These are phyloP conservation scores for Ichthyophthirius multifiliis DNA, from an alignment of 169 alveolate species.

Conservation along the genomic window DNA sequence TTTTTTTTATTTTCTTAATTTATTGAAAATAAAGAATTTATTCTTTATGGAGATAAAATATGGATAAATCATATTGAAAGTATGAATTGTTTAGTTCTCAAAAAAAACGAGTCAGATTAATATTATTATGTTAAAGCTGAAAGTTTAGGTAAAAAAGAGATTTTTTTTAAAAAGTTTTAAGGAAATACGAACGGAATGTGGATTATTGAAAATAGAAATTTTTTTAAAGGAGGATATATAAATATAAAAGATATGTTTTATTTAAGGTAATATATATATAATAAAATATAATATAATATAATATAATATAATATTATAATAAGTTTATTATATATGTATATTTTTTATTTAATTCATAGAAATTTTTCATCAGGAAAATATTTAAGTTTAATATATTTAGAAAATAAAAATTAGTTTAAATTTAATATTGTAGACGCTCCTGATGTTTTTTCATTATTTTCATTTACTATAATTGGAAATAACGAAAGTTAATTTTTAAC, in stretches of 20 bases:
- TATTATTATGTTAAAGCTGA: not conserved
- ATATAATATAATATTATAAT: not conserved
- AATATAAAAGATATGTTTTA: not conserved
- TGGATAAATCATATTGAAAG: slow-evolving; percentile 10
- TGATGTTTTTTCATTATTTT: not conserved
- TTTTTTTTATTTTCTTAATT: not conserved
- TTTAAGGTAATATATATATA: not conserved
- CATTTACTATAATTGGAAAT: not conserved
- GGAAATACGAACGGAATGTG: slow-evolving; percentile 19
- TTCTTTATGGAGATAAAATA: not conserved
- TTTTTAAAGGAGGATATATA: not conserved
- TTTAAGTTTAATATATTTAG: not conserved
- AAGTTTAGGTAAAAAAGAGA: not conserved
- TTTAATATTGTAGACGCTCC: not conserved
- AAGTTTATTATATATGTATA: not conserved
- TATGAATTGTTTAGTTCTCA: not conserved
- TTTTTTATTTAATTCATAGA: not conserved
- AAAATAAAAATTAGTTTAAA: not conserved
- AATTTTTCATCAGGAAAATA: not conserved
- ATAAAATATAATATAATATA: no score
- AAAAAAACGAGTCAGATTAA: not conserved
- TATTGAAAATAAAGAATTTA: not conserved
- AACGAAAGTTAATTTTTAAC: not conserved
- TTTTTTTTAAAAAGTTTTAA: not conserved
- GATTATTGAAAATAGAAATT: not conserved